Conservation (phyloP, 208 protist species). For the Crithidia thermophila region DNA sequence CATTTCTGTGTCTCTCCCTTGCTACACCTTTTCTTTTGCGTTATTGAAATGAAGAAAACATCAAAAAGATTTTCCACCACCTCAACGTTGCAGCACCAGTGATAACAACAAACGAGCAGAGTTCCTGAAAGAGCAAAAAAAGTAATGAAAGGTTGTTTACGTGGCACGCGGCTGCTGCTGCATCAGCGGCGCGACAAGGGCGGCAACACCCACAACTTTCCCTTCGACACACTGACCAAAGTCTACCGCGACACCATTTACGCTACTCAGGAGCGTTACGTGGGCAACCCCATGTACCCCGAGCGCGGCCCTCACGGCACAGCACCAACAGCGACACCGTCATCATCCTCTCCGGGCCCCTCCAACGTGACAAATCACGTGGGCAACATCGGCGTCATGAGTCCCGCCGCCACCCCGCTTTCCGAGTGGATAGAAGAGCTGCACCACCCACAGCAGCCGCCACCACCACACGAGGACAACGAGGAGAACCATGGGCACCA, state of each 20-base stretch:
- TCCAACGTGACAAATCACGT: conserved; percentile 58
- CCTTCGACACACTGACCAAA: conserved; percentile 73
- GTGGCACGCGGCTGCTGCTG: conserved; percentile 3
- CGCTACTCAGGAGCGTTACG: conserved; percentile 29
- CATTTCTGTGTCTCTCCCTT: background rate
- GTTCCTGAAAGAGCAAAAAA: conserved; percentile 2
- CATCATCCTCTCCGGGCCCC: background rate
- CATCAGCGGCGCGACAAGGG: conserved; percentile 58
- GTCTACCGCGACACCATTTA: conserved; percentile 78
- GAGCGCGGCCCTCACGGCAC: conserved; percentile 14
- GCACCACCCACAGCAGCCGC: conserved; percentile 1
- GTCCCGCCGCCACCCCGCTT: conserved; percentile 20
- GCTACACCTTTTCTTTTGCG: background rate
- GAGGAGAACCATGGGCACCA: background rate
- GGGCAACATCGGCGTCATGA: conserved; percentile 65
- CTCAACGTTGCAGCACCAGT: no score
- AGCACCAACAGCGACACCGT: background rate
- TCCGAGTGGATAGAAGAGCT: conserved; percentile 22
- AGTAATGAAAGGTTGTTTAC: conserved; percentile 25
- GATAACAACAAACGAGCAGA: no score
- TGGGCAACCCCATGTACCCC: conserved; percentile 45
- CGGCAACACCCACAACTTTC: conserved; percentile 59
- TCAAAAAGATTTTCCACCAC: no score
- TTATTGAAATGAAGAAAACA: background rate
- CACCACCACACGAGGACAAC: background rate